phyloP scores from a whole-genome alignment of 306 rosid genomes.

The Glycine latifolia region DNA sequence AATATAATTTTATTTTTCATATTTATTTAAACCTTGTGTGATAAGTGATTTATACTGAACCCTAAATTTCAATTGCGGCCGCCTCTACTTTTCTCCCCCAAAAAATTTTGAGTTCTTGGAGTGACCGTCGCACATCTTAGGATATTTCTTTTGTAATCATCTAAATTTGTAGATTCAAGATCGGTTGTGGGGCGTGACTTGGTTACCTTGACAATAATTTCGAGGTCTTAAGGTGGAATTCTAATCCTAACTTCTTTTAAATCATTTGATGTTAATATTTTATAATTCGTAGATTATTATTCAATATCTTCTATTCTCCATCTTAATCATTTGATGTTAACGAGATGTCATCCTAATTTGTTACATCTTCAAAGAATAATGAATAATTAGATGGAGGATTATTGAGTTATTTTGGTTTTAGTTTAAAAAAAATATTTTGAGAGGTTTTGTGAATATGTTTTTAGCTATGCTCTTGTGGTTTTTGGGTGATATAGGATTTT shows the following conservation, averaged over 20 bases:
- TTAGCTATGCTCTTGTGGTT: not conserved
- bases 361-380: not conserved
- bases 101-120: not conserved
- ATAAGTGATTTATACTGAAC: not conserved
- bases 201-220: not conserved
- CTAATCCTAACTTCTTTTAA: not conserved
- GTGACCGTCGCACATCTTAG: too few species aligned
- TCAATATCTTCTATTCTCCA: not conserved
- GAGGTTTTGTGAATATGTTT: not conserved
- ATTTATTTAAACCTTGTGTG: not conserved
- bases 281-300: not conserved
- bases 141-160: too few species aligned
- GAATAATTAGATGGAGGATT: not conserved
- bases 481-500: not conserved
- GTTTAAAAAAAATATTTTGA: too few species aligned
- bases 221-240: not conserved
- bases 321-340: too few species aligned
- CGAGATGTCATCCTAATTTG: not conserved
- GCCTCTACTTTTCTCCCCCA: not conserved
- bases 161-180: too few species aligned
- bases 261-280: not conserved
- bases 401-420: not conserved
- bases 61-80: not conserved
- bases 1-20: not conserved
- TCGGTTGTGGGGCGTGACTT: too few species aligned